phyloP scores from a whole-genome alignment of 2,329 filamentous ascomycete species.

The Microdochium trichocladiopsis region DNA sequence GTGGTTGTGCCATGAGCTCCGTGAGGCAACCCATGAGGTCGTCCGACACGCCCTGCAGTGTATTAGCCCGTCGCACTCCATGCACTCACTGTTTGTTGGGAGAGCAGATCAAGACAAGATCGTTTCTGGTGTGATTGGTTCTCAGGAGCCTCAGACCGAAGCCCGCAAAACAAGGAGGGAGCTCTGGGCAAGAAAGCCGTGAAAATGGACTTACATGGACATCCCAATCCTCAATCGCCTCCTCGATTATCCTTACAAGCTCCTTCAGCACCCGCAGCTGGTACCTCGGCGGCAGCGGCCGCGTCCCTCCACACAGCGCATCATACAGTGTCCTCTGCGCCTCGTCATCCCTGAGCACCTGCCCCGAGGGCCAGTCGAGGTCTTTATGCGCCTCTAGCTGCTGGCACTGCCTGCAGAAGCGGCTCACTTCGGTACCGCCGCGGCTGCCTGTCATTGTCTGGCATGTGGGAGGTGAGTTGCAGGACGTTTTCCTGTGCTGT shows the following conservation, averaged over 20 bases:
- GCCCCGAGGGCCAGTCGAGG: constrained; percentile 55
- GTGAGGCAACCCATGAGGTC: constrained; percentile 66
- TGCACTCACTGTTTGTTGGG: too few species aligned
- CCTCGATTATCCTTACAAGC: constrained; percentile 63
- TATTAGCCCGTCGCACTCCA: constrained; percentile 8
- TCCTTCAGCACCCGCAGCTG: constrained; percentile 66
- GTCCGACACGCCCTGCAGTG: constrained; percentile 71
- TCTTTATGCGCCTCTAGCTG: constrained; percentile 54
- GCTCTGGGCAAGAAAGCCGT: constrained; percentile 1
- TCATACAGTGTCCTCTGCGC: constrained; percentile 62
- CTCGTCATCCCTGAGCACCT: constrained; percentile 48
- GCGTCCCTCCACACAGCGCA: constrained; percentile 56
- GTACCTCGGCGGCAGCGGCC: constrained; percentile 62
- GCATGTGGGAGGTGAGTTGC: background rate
- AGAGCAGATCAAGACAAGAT: too few species aligned
- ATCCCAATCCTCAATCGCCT: constrained; percentile 72
- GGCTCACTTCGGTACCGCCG: constrained; percentile 18
- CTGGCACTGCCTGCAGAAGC: constrained; percentile 69
- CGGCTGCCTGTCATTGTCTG: background rate
- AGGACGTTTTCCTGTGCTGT: too few species aligned
- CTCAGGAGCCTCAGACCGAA: too few species aligned
- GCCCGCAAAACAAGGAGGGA: too few species aligned
- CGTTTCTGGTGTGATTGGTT: too few species aligned
- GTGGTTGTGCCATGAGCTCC: constrained; percentile 52
- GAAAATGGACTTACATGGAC: constrained; percentile 63